Percentiles rank a stretch among this genome's conserved stretches.
These are phyloP conservation scores for Cladosporium halotolerans DNA, from an alignment of 2,329 filamentous ascomycete genomes.

Conservation along the genomic window DNA sequence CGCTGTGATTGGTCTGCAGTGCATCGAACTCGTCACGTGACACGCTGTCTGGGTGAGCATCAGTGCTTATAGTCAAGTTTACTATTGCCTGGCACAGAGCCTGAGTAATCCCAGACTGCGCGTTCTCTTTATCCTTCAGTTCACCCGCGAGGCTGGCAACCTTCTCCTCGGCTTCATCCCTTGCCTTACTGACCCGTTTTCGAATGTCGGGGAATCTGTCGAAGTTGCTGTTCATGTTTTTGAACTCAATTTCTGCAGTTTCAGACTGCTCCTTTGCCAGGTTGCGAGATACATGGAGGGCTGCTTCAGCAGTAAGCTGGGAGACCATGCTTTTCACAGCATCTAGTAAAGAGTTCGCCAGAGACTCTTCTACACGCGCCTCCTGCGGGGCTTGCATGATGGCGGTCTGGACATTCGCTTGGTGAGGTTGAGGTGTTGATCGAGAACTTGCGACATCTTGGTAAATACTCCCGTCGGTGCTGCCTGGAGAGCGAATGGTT, in stretches of 20 bases:
- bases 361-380: not conserved
- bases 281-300: not conserved
- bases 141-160: not conserved
- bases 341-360: not conserved
- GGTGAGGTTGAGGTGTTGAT: not conserved
- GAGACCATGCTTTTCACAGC: not conserved
- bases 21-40: not conserved
- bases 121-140: not conserved
- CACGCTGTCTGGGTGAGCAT: not conserved
- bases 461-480: conserved; percentile 1
- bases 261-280: not conserved
- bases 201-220: not conserved
- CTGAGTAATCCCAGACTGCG: not conserved
- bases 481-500: not conserved
- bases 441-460: conserved; percentile 9
- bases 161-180: not conserved
- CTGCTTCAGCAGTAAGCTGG: not conserved
- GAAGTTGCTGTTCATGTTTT: not conserved
- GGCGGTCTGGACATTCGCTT: not conserved
- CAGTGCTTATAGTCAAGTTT: not conserved
- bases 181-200: not conserved
- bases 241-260: not conserved
- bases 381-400: not conserved
- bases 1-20: not conserved
- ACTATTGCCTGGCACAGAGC: not conserved